Evolutionary conservation across 805 yeast genomes (phyloP), one percentile per base, ranked within the genome.

Genomic region (Cyberlindnera japonica): DNA sequence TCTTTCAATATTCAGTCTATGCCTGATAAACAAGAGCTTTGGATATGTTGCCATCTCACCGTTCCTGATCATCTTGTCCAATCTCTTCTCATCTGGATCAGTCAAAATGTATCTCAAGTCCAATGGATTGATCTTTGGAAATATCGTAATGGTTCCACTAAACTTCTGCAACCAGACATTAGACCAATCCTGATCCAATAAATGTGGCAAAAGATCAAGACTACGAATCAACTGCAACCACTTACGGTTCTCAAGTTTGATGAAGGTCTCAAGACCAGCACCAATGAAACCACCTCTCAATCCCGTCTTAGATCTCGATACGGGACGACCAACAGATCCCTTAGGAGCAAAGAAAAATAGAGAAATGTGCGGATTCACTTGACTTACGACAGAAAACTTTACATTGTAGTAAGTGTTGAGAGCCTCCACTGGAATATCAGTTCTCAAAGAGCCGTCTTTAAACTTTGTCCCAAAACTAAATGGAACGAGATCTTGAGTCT

Each of bases 281-380:
- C 83, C 79, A 22, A 85, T 54, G 47, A 85, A 83, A 1, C 93
- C 95, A 8, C 95, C 95, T 49, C 95, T 65, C 49, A 83, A 71
- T 2, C 81, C 76, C 0, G 83, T 71, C 37, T 70, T 69, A 12
- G 75, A 63, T 43, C 80, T 67, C 1, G 83, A 72, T 17, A 85
- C 86, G 0, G 95, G 95, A 41, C 82, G 68, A 0, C 95, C 95
- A 14, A 84, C 84, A 2, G 86, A 79, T 2, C 95, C 95, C 50
- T 81, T 73, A 18, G 91, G 88, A 7, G 88, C 83, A 55, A 75
- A 84, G 53, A 80, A 81, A 62, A 85, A 84, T 16, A 85, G 65
- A 33, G 83, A 73, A 23, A 84, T 81, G 58, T 84, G 95, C 1
- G 95, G 93, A 57, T 85, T 84, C 7, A 84, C 91, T 63, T 84